These are phyloP conservation scores for Ogataea methanolica DNA, from an alignment of 805 yeast genomes.

Conservation along the genomic window DNA sequence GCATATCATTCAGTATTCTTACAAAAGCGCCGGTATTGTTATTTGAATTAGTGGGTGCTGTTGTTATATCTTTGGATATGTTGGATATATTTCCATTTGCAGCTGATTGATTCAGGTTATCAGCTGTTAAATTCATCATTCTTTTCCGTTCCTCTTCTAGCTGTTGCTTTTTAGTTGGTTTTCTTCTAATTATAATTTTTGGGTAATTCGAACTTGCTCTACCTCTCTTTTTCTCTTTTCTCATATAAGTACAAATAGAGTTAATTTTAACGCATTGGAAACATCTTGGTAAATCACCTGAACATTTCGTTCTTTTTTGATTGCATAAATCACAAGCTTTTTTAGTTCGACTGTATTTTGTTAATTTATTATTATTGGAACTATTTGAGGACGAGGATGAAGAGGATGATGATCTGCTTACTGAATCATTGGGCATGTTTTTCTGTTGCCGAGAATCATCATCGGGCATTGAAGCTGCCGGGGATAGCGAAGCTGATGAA, in stretches of 20 bases:
- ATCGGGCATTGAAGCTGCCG: not conserved
- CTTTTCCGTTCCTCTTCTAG: not conserved
- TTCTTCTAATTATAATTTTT: constrained; percentile 25
- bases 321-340: constrained; percentile 48
- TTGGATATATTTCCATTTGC: not conserved
- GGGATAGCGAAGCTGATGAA: not conserved
- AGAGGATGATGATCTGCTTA: not conserved
- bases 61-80: too few species aligned
- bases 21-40: too few species aligned
- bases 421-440: not conserved
- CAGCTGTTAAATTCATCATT: not conserved
- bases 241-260: constrained; percentile 35
- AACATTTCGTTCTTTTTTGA: constrained; percentile 42
- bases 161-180: constrained; percentile 18
- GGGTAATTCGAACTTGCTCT: constrained; percentile 41
- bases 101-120: not conserved
- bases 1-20: too few species aligned
- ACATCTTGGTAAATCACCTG: constrained; percentile 40
- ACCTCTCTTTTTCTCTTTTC: constrained; percentile 43
- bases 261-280: constrained; percentile 33
- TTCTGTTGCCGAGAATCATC: not conserved
- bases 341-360: constrained; percentile 18
- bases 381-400: not conserved
- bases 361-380: not conserved
- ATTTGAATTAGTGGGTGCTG: too few species aligned